phyloP scores from a whole-genome alignment of 768 basidiomycete species.

The Russula virescens region DNA sequence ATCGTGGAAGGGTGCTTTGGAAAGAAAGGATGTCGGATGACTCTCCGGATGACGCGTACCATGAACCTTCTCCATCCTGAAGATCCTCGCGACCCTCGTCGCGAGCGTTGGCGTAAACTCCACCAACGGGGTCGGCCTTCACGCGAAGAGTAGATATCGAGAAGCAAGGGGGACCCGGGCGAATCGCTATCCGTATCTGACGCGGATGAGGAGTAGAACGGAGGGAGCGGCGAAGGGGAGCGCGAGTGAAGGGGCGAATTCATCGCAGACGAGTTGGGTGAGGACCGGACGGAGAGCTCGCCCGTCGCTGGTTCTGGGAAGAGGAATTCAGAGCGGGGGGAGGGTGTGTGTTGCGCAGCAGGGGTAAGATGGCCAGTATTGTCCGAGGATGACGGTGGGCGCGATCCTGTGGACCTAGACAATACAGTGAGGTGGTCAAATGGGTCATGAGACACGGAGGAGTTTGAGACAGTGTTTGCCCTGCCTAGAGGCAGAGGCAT shows the following conservation, averaged over 20 bases:
- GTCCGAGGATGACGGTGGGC: constrained; percentile 7
- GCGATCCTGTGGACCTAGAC: background rate
- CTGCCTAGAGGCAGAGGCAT: constrained; percentile 11
- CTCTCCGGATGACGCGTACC: constrained; percentile 48
- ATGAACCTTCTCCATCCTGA: constrained; percentile 41
- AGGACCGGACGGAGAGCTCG: constrained; percentile 15
- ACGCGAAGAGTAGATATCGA: constrained; percentile 31
- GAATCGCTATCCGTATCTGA: constrained; percentile 64
- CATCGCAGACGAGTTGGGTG: constrained; percentile 31
- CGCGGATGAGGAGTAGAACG: constrained; percentile 47
- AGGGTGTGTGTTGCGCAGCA: background rate
- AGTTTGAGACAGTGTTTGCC: background rate
- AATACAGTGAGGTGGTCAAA: background rate
- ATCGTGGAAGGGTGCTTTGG: constrained; percentile 78
- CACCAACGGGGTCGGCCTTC: constrained; percentile 55
- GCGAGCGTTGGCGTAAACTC: constrained; percentile 36
- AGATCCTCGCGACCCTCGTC: constrained; percentile 48
- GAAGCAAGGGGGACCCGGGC: constrained; percentile 38
- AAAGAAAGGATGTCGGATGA: constrained; percentile 69
- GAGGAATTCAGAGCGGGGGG: background rate
- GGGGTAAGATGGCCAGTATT: constrained; percentile 1
- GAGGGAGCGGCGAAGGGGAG: constrained; percentile 52
- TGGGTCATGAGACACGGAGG: background rate
- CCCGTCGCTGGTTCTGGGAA: background rate
- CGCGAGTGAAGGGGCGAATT: constrained; percentile 58